A percentile compares a stretch with the other conserved stretches of the same genome.
These are phyloP conservation scores for Epithemia pelagica DNA, from an alignment of 108 stramenopile species.

Conservation along the genomic window DNA sequence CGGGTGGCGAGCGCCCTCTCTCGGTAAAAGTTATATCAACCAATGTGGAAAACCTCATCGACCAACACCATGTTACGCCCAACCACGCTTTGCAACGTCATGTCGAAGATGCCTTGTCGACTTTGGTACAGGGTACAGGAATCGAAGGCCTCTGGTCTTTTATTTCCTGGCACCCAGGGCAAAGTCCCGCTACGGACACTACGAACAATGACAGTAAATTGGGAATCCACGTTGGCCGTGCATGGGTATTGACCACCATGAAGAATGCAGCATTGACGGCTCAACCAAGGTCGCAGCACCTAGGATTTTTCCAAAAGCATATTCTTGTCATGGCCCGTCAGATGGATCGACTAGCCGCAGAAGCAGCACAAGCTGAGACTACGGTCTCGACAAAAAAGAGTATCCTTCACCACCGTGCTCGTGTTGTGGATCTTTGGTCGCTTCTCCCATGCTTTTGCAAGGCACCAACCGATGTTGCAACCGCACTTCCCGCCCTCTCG, in stretches of 20 bases:
- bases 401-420: slow-evolving; percentile 9
- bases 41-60: slow-evolving; percentile 27
- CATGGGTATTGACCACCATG: slow-evolving; percentile 64
- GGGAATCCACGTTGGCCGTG: slow-evolving; percentile 33
- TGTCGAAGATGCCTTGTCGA: slow-evolving; percentile 52
- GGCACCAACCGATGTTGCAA: slow-evolving; percentile 45
- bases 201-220: not conserved
- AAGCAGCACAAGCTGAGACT: too few relatives aligned
- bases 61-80: slow-evolving; percentile 26
- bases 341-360: slow-evolving; percentile 45
- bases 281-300: slow-evolving; percentile 11
- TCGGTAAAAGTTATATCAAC: slow-evolving; percentile 2
- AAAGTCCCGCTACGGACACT: not conserved
- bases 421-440: slow-evolving; percentile 66
- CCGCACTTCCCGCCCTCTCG: slow-evolving; percentile 39
- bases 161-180: slow-evolving; percentile 25
- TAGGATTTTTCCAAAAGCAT: slow-evolving; percentile 59
- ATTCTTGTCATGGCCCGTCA: slow-evolving; percentile 56
- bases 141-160: slow-evolving; percentile 50
- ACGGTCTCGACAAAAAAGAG: slow-evolving; percentile 5
- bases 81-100: slow-evolving; percentile 27
- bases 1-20: not conserved
- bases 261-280: slow-evolving; percentile 27
- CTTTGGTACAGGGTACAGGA: slow-evolving; percentile 56
- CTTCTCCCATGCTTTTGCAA: slow-evolving; percentile 62